Percentiles rank a stretch among this genome's conserved stretches.
These are phyloP conservation scores for Helotiales sp. DNA, from an alignment of 2,329 filamentous ascomycete genomes.

Conservation along the genomic window DNA sequence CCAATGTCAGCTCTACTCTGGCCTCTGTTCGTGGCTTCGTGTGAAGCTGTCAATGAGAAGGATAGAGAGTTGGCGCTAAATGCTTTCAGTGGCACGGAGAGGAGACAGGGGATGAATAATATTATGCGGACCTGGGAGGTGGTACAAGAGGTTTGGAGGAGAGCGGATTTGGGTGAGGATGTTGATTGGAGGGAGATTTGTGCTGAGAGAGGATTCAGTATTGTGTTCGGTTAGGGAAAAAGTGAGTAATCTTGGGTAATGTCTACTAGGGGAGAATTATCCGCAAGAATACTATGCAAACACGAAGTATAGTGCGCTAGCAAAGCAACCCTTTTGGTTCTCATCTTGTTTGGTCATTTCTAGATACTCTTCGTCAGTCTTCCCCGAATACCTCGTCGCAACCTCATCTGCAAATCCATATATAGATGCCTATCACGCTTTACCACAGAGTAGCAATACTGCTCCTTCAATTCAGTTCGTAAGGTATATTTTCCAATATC, in stretches of 20 bases:
- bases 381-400: not conserved
- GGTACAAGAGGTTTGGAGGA: constrained; percentile 60
- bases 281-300: constrained; percentile 38
- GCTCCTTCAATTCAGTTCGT: too few species aligned
- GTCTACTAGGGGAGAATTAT: not conserved
- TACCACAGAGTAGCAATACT: too few species aligned
- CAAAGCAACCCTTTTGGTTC: not conserved
- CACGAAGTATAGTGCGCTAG: not conserved
- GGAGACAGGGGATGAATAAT: constrained; percentile 64
- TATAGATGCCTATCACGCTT: too few species aligned
- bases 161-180: constrained; percentile 42
- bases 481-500: not conserved
- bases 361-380: not conserved
- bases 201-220: constrained; percentile 56
- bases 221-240: constrained; percentile 53
- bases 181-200: constrained; percentile 54
- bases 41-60: constrained; percentile 51
- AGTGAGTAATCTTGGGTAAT: not conserved
- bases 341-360: not conserved
- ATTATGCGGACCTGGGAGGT: constrained; percentile 62
- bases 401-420: too few species aligned
- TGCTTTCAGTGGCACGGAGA: constrained; percentile 54
- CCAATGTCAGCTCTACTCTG: constrained; percentile 65
- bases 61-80: constrained; percentile 53
- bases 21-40: constrained; percentile 64